phyloP scores from a whole-genome alignment of 192 early-diverging fungal species.

The Linnemannia schmuckeri region DNA sequence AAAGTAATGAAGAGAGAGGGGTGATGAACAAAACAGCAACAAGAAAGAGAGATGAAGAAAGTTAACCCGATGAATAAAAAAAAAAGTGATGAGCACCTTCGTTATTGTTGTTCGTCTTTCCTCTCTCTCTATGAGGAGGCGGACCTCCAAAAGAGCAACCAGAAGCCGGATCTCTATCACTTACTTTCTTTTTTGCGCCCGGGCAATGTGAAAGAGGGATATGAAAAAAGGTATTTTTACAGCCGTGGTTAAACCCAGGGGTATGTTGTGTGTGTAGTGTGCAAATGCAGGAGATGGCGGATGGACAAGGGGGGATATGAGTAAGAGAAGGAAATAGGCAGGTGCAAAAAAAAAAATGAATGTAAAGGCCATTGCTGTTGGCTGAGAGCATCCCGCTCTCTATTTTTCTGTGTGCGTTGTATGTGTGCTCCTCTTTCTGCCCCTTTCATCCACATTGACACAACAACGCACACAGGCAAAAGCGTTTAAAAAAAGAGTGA shows the following conservation, averaged over 20 bases:
- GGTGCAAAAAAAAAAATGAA: not conserved
- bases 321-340: not conserved
- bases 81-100: not conserved
- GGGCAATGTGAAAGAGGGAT: not conserved
- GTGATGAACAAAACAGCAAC: no score
- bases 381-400: not conserved
- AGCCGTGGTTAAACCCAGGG: not conserved
- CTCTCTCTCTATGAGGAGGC: not conserved
- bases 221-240: not conserved
- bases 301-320: no score
- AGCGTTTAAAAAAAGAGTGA: not conserved
- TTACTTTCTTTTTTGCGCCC: not conserved
- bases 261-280: not conserved
- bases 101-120: not conserved
- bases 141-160: constrained; percentile 3
- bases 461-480: not conserved
- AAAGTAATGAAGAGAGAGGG: not conserved
- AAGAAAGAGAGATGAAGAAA: constrained; percentile 6
- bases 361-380: not conserved
- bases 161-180: not conserved
- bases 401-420: not conserved
- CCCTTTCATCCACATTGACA: not conserved
- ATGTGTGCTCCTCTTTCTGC: not conserved
- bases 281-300: no score
- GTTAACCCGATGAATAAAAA: constrained; percentile 1